Base-by-base conservation (phyloP, 257 asterid genomes). In the Handroanthus guayacan region DNA sequence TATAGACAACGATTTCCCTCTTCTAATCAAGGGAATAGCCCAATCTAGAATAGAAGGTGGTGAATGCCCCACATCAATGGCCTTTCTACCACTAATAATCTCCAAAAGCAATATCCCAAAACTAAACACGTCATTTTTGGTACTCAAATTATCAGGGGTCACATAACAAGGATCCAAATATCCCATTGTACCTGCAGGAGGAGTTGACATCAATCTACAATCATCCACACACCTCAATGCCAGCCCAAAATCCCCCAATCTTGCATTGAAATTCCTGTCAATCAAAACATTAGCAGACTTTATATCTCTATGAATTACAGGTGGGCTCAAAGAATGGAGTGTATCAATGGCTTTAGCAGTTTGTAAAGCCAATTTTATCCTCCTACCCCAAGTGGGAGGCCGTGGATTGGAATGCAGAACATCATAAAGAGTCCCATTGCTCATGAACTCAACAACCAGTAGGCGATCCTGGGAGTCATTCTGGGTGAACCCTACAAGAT, bases 111-210 rank as follows among this genome's bases (percentile, higher is more conserved):
- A 75, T 65, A 93, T 87, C 58, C 97, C 98, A 67, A 90, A 93
- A 57, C 98, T 93, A 75, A 86, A 93, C 1, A 93, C 97, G 74
- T 91, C 98, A 70, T 85, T 91, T 47, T 93, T 93, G 0, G 94
- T 84, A 43, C 97, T 91, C 74, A 93, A 71, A 80, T 88, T 85
- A 75, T 91, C 96, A 14, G 96, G 98, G 69, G 97, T 93, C 0
- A 89, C 89, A 80, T 93, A 93, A 51, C 89, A 74, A 50, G 98
- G 98, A 79, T 93, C 98, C 74, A 93, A 82, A 79, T 91, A 93
- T n/a, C 98, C 98, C 97, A 93, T 89, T 12, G 97, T 91, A 51
- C 98, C 98, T 4, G 98, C 97, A 14, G 98, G 98, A 7, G 98
- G 98, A 67, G 97, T 91, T 55, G 97, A 89, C 78, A 83, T 92